phyloP scores from a whole-genome alignment of 2,329 filamentous ascomycete species.

The Penicillium sp. region DNA sequence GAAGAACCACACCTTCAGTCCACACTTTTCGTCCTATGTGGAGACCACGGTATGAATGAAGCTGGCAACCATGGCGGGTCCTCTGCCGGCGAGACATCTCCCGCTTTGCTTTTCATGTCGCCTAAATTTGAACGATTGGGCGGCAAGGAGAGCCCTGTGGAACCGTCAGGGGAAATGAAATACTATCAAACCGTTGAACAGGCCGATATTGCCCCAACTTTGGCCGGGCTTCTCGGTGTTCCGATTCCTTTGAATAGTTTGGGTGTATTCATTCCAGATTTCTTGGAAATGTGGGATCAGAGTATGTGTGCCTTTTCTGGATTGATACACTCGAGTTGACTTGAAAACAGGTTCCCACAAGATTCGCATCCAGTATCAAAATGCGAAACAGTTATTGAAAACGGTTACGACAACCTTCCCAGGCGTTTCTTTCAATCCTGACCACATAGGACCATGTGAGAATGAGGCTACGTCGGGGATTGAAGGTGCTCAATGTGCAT shows the following conservation, averaged over 20 bases:
- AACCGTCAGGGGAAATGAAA: slow-evolving; percentile 69
- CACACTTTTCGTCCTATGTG: slow-evolving; percentile 81
- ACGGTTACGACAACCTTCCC: slow-evolving; percentile 75
- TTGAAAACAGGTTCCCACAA: slow-evolving; percentile 51
- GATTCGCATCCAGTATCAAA: slow-evolving; percentile 70
- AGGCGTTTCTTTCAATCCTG: slow-evolving; percentile 50
- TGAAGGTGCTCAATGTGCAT: slow-evolving; percentile 68
- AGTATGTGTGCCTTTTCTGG: slow-evolving; percentile 45
- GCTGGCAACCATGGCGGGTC: slow-evolving; percentile 96
- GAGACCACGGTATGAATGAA: slow-evolving; percentile 99
- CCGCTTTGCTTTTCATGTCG: slow-evolving; percentile 86
- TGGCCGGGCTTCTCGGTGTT: slow-evolving; percentile 83
- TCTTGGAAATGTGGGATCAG: slow-evolving; percentile 74
- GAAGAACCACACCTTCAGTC: slow-evolving; percentile 69
- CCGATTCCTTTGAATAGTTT: slow-evolving; percentile 88
- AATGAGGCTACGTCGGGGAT: slow-evolving; percentile 37
- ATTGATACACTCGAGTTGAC: slow-evolving; percentile 10
- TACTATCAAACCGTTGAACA: slow-evolving; percentile 89
- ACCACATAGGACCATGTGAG: slow-evolving; percentile 24
- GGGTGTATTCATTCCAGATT: slow-evolving; percentile 78
- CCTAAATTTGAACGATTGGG: slow-evolving; percentile 69
- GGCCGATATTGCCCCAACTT: slow-evolving; percentile 87
- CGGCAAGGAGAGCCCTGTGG: slow-evolving; percentile 54
- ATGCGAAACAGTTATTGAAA: slow-evolving; percentile 76
- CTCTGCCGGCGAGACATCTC: slow-evolving; percentile 88